Evolutionary conservation across 768 basidiomycete species (phyloP).

Genomic region (Nidularia sp.): DNA sequence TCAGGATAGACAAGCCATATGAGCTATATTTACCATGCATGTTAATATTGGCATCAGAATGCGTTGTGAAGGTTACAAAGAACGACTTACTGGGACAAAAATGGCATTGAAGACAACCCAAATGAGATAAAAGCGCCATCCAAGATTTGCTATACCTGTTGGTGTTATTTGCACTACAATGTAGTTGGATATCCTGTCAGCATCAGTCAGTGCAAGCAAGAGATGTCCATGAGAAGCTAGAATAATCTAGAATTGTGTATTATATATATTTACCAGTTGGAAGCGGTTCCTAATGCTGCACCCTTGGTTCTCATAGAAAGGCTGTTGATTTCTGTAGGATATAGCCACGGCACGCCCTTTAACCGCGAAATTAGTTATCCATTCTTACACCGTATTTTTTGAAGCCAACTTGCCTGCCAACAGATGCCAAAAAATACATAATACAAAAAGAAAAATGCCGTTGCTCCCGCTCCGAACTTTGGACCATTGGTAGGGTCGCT

Average conservation of each 20-base stretch:
- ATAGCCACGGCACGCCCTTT: constrained; percentile 46
- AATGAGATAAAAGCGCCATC: constrained; percentile 47
- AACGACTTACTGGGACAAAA: constrained; percentile 37
- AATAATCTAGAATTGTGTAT: background rate
- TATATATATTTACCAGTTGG: constrained; percentile 31
- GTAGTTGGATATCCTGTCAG: constrained; percentile 38
- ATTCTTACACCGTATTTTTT: background rate
- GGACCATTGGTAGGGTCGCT: constrained; percentile 22
- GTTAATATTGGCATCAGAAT: background rate
- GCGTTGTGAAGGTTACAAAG: background rate
- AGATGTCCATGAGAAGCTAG: too few relatives aligned
- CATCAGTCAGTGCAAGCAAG: too few relatives aligned
- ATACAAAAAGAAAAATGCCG: constrained; percentile 46
- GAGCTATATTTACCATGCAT: constrained; percentile 18
- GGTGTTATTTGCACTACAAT: constrained; percentile 48
- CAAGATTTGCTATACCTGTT: constrained; percentile 37
- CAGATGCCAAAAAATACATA: constrained; percentile 49
- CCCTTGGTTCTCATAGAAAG: constrained; percentile 47
- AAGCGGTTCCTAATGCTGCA: constrained; percentile 42
- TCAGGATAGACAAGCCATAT: constrained; percentile 46
- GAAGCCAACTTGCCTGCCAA: constrained; percentile 36
- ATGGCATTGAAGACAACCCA: constrained; percentile 44
- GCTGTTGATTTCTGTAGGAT: constrained; percentile 48
- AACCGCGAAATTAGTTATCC: background rate
- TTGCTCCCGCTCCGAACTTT: constrained; percentile 38